Conservation (phyloP, 2,329 filamentous ascomycete species). For the Colletotrichum lentis region DNA sequence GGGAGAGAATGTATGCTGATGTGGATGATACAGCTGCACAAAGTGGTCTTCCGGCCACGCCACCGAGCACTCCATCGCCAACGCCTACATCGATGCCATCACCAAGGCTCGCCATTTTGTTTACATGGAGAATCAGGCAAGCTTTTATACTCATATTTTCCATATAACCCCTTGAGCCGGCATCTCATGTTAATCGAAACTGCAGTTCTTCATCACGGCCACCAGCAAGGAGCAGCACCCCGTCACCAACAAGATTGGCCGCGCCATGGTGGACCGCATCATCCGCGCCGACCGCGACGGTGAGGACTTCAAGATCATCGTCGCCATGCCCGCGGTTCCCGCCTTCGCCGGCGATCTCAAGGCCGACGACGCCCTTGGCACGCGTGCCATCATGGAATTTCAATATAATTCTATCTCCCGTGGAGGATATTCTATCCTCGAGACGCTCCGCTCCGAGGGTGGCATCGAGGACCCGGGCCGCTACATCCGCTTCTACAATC, state of each 20-base stretch:
- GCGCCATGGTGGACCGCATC: constrained; percentile 80
- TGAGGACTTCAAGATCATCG: constrained; percentile 76
- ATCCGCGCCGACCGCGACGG: constrained; percentile 71
- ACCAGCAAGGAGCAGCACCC: constrained; percentile 75
- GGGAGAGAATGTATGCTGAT: neutral
- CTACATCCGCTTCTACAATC: constrained; percentile 86
- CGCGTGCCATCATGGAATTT: constrained; percentile 87
- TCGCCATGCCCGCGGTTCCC: constrained; percentile 81
- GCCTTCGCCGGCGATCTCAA: constrained; percentile 84
- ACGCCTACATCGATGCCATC: constrained; percentile 81
- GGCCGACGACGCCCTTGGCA: constrained; percentile 75
- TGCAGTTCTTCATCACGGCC: constrained; percentile 84
- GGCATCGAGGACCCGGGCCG: constrained; percentile 73
- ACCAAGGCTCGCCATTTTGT: constrained; percentile 74
- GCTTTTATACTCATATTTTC: neutral
- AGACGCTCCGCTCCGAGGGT: constrained; percentile 70
- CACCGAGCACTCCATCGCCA: constrained; percentile 80
- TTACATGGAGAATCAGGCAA: constrained; percentile 78
- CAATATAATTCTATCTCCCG: constrained; percentile 83
- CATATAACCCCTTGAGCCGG: constrained; percentile 18
- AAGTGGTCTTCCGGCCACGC: constrained; percentile 62
- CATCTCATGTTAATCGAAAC: neutral
- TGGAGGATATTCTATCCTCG: constrained; percentile 80
- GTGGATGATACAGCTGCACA: constrained; percentile 49
- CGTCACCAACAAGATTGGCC: constrained; percentile 79